These are phyloP conservation scores for Leccinum fuscescens DNA, from an alignment of 1,284 basidiomycete genomes.

Conservation along the genomic window DNA sequence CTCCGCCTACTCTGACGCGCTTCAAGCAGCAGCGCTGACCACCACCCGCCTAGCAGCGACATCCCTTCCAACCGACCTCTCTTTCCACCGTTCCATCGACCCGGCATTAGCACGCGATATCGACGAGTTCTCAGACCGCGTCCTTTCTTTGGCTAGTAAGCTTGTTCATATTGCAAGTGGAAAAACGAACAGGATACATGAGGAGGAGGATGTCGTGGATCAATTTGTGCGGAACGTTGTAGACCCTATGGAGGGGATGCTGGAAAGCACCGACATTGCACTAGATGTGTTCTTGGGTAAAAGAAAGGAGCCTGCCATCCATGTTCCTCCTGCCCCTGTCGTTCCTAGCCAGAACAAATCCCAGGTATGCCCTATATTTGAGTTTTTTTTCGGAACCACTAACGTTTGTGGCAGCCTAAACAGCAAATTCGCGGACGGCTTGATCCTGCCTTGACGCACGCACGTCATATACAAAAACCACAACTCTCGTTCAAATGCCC, in stretches of 20 bases:
- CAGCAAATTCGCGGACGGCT: constrained; percentile 40
- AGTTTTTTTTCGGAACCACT: neutral
- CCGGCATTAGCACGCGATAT: constrained; percentile 63
- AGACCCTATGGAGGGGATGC: constrained; percentile 79
- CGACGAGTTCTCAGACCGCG: constrained; percentile 58
- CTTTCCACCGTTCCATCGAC: constrained; percentile 86
- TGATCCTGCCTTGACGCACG: constrained; percentile 66
- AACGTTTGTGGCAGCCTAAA: constrained; percentile 28
- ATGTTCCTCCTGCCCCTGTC: constrained; percentile 42
- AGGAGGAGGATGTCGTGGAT: constrained; percentile 80
- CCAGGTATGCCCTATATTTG: constrained; percentile 18
- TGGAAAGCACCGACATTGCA: constrained; percentile 84
- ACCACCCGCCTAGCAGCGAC: constrained; percentile 57
- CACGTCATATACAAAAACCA: constrained; percentile 72
- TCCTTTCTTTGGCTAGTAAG: constrained; percentile 63
- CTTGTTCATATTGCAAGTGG: constrained; percentile 55
- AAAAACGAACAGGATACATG: constrained; percentile 48
- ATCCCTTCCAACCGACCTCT: constrained; percentile 64
- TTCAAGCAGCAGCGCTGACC: constrained; percentile 59
- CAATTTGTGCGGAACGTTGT: constrained; percentile 77
- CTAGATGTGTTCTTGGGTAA: constrained; percentile 79
- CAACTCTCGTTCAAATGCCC: constrained; percentile 68
- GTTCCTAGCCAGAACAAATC: constrained; percentile 14
- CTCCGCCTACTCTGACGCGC: constrained; percentile 43
- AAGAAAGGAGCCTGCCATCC: constrained; percentile 63